Evolutionary conservation across 2,329 filamentous ascomycete species (phyloP).

Genomic region (Colletotrichum sp.): DNA sequence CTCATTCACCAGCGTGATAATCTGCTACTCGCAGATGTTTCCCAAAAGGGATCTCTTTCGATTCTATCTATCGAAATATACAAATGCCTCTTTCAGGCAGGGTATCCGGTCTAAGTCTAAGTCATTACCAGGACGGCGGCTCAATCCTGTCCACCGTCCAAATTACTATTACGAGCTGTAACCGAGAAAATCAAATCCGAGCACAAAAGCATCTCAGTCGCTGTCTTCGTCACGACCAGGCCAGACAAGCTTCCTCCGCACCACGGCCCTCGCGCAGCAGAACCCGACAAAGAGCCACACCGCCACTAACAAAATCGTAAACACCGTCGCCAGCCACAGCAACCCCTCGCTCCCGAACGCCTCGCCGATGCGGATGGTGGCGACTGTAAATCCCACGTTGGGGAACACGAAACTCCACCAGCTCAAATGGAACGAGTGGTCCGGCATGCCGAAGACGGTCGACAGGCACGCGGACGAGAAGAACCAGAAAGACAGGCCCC

Average conservation of each 20-base stretch:
- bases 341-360: slow-evolving; percentile 51
- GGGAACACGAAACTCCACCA: slow-evolving; percentile 71
- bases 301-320: slow-evolving; percentile 53
- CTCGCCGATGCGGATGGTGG: slow-evolving; percentile 56
- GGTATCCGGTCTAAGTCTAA: not conserved
- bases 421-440: slow-evolving; percentile 41
- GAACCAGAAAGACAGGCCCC: slow-evolving; percentile 48
- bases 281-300: slow-evolving; percentile 55
- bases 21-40: rapidly evolving
- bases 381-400: slow-evolving; percentile 60
- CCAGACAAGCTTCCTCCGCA: slow-evolving; percentile 51
- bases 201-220: not conserved
- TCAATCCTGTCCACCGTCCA: not conserved
- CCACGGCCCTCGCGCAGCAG: slow-evolving; percentile 47
- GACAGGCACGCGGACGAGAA: slow-evolving; percentile 54
- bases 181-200: not conserved
- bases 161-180: not conserved
- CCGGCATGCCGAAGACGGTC: slow-evolving; percentile 39
- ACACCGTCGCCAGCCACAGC: slow-evolving; percentile 50
- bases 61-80: not conserved
- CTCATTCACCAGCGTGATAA: no score
- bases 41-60: not conserved
- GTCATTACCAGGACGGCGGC: not conserved
- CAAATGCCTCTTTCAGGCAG: not conserved
- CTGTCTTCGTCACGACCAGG: slow-evolving; percentile 31